Percentiles rank a stretch among this genome's conserved stretches.
These are phyloP conservation scores for Solidago caesia DNA, from an alignment of 129 eudicot species.

Conservation along the genomic window DNA sequence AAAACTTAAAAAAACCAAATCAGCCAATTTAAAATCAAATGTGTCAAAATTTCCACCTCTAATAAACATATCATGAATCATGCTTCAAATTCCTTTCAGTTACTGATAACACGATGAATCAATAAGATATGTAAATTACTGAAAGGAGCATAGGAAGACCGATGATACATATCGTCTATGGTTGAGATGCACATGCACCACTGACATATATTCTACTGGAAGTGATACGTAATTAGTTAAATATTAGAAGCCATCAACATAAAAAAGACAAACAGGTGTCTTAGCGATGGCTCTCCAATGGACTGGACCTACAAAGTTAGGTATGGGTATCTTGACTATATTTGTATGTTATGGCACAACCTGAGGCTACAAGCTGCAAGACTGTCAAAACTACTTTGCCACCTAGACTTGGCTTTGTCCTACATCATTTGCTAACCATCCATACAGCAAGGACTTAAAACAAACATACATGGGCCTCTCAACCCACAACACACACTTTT, in stretches of 20 bases:
- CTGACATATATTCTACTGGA: background rate
- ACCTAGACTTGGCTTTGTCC: too few species aligned
- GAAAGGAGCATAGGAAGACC: background rate
- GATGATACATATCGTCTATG: background rate
- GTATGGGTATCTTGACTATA: too few species aligned
- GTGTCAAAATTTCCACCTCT: background rate
- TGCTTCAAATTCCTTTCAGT: background rate
- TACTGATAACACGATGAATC: background rate
- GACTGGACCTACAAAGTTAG: too few species aligned
- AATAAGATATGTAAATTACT: background rate
- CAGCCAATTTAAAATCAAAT: background rate
- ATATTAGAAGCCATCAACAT: background rate
- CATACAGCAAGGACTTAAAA: too few species aligned
- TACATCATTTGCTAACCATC: too few species aligned
- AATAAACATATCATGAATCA: background rate
- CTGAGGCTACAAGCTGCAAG: too few species aligned
- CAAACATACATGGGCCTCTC: too few species aligned
- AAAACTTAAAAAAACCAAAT: background rate
- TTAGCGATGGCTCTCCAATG: too few species aligned
- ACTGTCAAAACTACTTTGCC: too few species aligned
- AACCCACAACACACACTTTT: too few species aligned
- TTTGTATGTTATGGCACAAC: too few species aligned
- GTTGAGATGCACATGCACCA: background rate
- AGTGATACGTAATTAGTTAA: background rate
- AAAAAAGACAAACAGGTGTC: too few species aligned